Evolutionary conservation across 1,284 basidiomycete species (phyloP).

Genomic region (Pholiota adiposa): DNA sequence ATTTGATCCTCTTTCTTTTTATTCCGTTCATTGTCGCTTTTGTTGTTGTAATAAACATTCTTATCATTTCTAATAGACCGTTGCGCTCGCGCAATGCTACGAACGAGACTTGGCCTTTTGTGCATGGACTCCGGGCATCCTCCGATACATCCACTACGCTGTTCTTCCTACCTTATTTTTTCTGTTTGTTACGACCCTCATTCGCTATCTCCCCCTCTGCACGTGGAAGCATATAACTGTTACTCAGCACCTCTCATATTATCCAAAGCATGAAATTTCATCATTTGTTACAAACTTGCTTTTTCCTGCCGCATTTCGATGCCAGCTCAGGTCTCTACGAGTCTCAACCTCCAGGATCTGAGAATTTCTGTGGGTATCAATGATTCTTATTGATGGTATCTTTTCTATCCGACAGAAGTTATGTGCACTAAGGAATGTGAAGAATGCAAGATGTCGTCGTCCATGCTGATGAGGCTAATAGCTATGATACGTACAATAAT

Average conservation of each 20-base stretch:
- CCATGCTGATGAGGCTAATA: constrained; percentile 11
- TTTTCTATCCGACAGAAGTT: background rate
- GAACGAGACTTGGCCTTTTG: constrained; percentile 4
- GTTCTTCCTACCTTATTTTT: constrained; percentile 7
- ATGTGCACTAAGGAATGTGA: background rate
- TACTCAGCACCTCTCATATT: constrained; percentile 1
- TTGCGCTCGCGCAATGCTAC: constrained; percentile 5
- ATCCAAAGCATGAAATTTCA: constrained; percentile 8
- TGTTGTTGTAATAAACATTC: constrained; percentile 17
- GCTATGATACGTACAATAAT: constrained; percentile 23
- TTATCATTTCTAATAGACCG: constrained; percentile 15
- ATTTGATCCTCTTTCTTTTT: constrained; percentile 20
- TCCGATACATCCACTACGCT: constrained; percentile 5
- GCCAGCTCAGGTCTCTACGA: background rate
- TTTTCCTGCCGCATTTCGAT: background rate
- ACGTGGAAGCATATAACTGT: constrained; percentile 8
- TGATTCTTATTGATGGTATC: background rate
- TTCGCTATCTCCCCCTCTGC: constrained; percentile 1
- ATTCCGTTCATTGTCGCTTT: constrained; percentile 1
- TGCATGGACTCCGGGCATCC: background rate
- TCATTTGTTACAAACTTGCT: background rate
- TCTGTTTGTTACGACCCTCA: background rate
- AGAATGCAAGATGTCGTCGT: constrained; percentile 15
- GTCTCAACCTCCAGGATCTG: background rate
- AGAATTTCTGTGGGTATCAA: background rate